Evolutionary conservation across 2,329 filamentous ascomycete genomes (phyloP).

Genomic region (Dactylellina drechsleri): DNA sequence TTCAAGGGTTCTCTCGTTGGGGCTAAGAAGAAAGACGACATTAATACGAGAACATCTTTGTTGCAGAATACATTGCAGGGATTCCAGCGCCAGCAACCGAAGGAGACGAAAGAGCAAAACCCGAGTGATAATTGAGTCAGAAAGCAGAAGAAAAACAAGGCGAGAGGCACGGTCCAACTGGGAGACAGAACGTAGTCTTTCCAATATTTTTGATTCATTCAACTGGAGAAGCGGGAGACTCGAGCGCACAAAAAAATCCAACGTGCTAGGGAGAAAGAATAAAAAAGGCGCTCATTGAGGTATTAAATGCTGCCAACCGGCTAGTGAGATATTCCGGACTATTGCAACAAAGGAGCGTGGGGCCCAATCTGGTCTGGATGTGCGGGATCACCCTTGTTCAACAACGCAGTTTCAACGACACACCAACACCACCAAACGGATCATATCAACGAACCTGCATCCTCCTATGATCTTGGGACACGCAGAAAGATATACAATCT

Average conservation of each 20-base stretch:
- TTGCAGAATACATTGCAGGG: constrained; percentile 42
- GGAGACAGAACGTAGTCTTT: constrained; percentile 36
- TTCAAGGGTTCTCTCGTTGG: constrained; percentile 51
- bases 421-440: constrained; percentile 43
- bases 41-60: constrained; percentile 48
- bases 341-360: constrained; percentile 29
- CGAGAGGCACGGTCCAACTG: constrained; percentile 41
- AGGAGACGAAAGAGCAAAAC: constrained; percentile 1
- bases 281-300: constrained; percentile 51
- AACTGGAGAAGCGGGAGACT: constrained; percentile 5
- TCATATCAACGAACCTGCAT: constrained; percentile 3
- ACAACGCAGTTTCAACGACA: constrained; percentile 54
- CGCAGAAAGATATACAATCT: constrained; percentile 17
- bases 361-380: constrained; percentile 20
- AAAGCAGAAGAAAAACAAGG: constrained; percentile 28
- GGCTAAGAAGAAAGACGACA: constrained; percentile 46
- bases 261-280: not conserved
- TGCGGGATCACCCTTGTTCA: constrained; percentile 48
- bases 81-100: constrained; percentile 20
- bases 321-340: constrained; percentile 53
- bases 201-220: not conserved
- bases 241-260: not conserved
- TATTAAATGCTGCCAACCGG: constrained; percentile 54
- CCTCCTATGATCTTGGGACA: constrained; percentile 43
- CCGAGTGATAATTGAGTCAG: constrained; percentile 3